Conservation (phyloP, 208 protist species). For the Wallacemonas sp. region DNA sequence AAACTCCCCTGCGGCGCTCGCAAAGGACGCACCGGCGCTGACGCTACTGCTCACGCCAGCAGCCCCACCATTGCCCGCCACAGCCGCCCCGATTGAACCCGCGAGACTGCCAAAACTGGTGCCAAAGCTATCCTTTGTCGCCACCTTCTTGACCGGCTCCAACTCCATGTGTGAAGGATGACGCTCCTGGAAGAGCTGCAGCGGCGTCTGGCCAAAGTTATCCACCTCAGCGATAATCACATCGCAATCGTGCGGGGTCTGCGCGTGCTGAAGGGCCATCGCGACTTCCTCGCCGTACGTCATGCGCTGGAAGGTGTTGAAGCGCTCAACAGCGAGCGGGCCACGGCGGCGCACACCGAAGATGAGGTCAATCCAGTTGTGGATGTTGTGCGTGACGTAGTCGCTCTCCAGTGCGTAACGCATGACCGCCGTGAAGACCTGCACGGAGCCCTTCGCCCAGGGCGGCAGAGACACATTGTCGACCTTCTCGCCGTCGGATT, state of each 20-base stretch:
- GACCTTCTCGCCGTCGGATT: slow-evolving; percentile 81
- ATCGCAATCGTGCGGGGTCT: slow-evolving; percentile 69
- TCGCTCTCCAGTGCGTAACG: slow-evolving; percentile 93
- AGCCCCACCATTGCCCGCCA: neutral
- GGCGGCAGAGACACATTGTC: slow-evolving; percentile 94
- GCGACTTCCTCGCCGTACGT: slow-evolving; percentile 96
- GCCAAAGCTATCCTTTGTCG: slow-evolving; percentile 2
- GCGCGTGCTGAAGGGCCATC: slow-evolving; percentile 79
- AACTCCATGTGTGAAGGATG: slow-evolving; percentile 89
- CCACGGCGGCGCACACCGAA: slow-evolving; percentile 97
- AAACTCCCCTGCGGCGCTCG: neutral
- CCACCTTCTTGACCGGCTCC: slow-evolving; percentile 33
- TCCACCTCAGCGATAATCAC: slow-evolving; percentile 94
- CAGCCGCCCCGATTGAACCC: no score
- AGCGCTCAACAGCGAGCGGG: slow-evolving; percentile 72
- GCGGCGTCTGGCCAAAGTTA: slow-evolving; percentile 98
- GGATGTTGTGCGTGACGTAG: slow-evolving; percentile 90
- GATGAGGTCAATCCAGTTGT: slow-evolving; percentile 98
- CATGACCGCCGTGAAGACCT: slow-evolving; percentile 93
- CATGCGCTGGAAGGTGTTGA: slow-evolving; percentile 96
- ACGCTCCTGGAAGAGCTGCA: slow-evolving; percentile 91
- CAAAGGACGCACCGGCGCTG: neutral
- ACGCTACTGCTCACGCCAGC: slow-evolving; percentile 8
- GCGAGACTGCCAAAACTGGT: neutral
- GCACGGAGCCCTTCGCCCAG: slow-evolving; percentile 92